Conservation (phyloP, 768 basidiomycete species). For the Suillus lakei region DNA sequence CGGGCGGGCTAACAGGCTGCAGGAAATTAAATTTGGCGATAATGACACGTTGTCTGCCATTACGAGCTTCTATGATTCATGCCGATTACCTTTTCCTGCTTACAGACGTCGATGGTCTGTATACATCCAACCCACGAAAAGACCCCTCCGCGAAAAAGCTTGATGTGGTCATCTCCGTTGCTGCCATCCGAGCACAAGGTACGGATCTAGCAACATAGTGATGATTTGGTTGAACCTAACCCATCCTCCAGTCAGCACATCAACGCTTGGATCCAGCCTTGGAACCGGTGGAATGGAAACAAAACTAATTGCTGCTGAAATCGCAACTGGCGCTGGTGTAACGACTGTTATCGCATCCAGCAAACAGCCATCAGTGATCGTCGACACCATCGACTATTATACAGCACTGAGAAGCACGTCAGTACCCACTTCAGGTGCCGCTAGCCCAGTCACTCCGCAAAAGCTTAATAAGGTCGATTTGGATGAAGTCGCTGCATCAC, state of each 20-base stretch:
- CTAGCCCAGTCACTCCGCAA: constrained; percentile 26
- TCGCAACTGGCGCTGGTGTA: constrained; percentile 94
- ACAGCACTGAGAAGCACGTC: constrained; percentile 43
- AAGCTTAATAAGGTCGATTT: constrained; percentile 29
- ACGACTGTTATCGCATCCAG: constrained; percentile 90
- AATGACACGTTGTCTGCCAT: constrained; percentile 98
- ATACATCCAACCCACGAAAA: constrained; percentile 93
- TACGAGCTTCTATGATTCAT: constrained; percentile 95
- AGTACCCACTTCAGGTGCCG: constrained; percentile 37
- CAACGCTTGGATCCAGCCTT: constrained; percentile 88
- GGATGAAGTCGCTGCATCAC: constrained; percentile 25
- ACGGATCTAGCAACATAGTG: constrained; percentile 12
- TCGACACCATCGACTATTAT: constrained; percentile 84
- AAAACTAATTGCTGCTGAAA: constrained; percentile 97
- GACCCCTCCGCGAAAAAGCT: constrained; percentile 84
- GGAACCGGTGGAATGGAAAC: constrained; percentile 99
- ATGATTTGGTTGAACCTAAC: neutral
- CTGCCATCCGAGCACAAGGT: constrained; percentile 84
- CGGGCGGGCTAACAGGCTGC: constrained; percentile 2
- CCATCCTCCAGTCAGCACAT: constrained; percentile 74
- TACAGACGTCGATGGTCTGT: constrained; percentile 96
- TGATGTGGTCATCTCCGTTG: constrained; percentile 81
- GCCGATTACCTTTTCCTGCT: constrained; percentile 97
- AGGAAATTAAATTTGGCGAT: constrained; percentile 99
- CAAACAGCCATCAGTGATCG: constrained; percentile 73